These are phyloP conservation scores for Penicillium verhagenii DNA, from an alignment of 495 filamentous ascomycete genomes.

Conservation along the genomic window DNA sequence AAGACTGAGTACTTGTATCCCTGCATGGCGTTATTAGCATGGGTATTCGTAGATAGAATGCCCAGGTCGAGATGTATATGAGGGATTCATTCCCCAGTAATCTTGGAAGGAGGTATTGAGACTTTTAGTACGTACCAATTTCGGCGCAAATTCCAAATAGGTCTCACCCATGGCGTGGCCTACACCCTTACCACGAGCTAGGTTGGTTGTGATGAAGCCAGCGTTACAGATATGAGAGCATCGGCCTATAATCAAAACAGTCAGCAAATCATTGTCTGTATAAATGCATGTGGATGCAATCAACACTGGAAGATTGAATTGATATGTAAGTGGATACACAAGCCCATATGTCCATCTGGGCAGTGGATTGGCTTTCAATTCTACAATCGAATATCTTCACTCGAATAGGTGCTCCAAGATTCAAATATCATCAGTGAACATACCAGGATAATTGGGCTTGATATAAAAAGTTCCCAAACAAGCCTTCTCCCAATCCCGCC, in stretches of 20 bases:
- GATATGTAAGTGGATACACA: no score
- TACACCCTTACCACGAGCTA: slow-evolving; percentile 81
- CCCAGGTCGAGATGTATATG: no score
- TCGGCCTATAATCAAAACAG: slow-evolving; percentile 29
- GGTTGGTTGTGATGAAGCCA: slow-evolving; percentile 85
- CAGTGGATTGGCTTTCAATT: no score
- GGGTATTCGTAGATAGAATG: no score
- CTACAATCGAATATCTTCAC: no score
- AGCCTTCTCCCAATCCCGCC: slow-evolving; percentile 73
- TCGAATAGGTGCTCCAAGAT: no score
- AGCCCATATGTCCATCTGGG: no score
- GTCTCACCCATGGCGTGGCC: slow-evolving; percentile 87
- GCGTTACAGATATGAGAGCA: slow-evolving; percentile 86
- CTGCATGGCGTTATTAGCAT: slow-evolving; percentile 27
- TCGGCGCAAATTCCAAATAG: slow-evolving; percentile 90
- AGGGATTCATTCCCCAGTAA: no score
- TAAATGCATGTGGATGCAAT: no score
- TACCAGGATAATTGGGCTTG: slow-evolving; percentile 96
- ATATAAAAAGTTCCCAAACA: slow-evolving; percentile 96
- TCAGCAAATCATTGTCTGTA: slow-evolving; percentile 8
- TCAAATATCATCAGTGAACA: no score
- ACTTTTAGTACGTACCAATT: slow-evolving; percentile 66
- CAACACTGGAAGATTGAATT: no score
- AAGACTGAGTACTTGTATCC: slow-evolving; percentile 97
- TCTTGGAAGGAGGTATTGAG: not conserved